A percentile compares a stretch with the other conserved stretches of the same genome.
Conservation (phyloP, 2,329 filamentous ascomycete species). For the Sporothrix schenckii region DNA sequence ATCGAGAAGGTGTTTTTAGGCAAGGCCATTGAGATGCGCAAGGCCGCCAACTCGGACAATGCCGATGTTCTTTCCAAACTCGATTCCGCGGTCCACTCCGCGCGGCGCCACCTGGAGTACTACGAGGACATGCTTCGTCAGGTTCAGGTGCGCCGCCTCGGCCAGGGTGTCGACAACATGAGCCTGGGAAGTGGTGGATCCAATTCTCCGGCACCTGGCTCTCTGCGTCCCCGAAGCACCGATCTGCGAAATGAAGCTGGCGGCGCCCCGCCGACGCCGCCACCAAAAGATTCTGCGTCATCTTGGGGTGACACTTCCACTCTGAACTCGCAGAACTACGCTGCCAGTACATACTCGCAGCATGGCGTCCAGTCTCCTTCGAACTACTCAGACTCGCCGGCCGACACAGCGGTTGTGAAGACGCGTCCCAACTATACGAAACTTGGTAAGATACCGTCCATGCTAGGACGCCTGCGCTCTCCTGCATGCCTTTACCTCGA, state of each 20-base stretch:
- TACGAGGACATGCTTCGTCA: constrained; percentile 90
- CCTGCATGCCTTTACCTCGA: not conserved
- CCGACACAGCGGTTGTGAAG: constrained; percentile 60
- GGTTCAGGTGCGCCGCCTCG: constrained; percentile 78
- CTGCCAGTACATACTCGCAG: constrained; percentile 51
- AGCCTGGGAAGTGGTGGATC: constrained; percentile 54
- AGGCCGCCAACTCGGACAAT: constrained; percentile 79
- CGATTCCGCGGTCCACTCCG: constrained; percentile 92
- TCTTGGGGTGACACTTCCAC: constrained; percentile 56
- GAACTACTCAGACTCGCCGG: constrained; percentile 21
- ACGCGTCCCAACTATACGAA: constrained; percentile 90
- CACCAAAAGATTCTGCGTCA: constrained; percentile 68
- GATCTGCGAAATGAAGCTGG: constrained; percentile 51
- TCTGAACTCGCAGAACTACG: constrained; percentile 59
- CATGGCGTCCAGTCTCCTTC: constrained; percentile 48
- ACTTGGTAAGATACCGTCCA: constrained; percentile 67
- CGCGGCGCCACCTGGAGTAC: constrained; percentile 81
- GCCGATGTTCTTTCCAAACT: constrained; percentile 85
- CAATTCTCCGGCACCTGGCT: constrained; percentile 29
- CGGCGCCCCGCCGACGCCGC: constrained; percentile 63
- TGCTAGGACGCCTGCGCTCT: not conserved
- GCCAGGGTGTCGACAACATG: constrained; percentile 68
- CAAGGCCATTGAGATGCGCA: constrained; percentile 91
- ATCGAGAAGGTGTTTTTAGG: constrained; percentile 94
- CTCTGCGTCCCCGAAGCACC: constrained; percentile 50